Percentiles rank a stretch among this genome's conserved stretches.
These are phyloP conservation scores for Diutina sp. DNA, from an alignment of 1,139 yeast genomes.

Conservation along the genomic window DNA sequence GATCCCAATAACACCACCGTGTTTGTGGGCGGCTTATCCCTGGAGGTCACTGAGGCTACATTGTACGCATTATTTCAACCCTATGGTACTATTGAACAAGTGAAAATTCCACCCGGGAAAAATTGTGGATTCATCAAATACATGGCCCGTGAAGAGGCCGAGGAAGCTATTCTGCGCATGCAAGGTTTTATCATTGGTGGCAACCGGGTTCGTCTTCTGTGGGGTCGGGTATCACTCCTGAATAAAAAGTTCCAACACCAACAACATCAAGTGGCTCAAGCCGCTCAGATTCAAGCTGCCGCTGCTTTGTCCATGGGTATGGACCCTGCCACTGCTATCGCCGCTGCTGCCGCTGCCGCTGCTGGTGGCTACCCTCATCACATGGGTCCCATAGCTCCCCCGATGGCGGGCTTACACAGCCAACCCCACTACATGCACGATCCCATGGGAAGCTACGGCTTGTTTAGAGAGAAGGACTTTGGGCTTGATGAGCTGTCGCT, in stretches of 20 bases:
- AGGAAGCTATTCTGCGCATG: slow-evolving; percentile 81
- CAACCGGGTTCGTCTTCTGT: slow-evolving; percentile 69
- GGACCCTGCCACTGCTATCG: slow-evolving; percentile 9
- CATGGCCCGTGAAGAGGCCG: slow-evolving; percentile 70
- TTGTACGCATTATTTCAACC: slow-evolving; percentile 65
- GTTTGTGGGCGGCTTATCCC: slow-evolving; percentile 83
- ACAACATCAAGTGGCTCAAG: slow-evolving; percentile 10
- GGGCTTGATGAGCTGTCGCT: background rate
- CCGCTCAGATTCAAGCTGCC: slow-evolving; percentile 8
- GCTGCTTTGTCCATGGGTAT: slow-evolving; percentile 6
- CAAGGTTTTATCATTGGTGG: slow-evolving; percentile 88
- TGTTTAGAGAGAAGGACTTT: background rate
- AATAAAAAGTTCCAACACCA: slow-evolving; percentile 6
- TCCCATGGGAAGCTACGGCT: background rate
- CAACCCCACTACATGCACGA: slow-evolving; percentile 2
- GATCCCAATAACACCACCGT: slow-evolving; percentile 87
- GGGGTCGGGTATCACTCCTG: slow-evolving; percentile 54
- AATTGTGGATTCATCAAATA: slow-evolving; percentile 92
- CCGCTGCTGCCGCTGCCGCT: slow-evolving; percentile 5
- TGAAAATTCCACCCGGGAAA: slow-evolving; percentile 83
- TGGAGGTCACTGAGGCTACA: slow-evolving; percentile 66
- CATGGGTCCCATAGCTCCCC: background rate
- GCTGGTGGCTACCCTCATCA: background rate
- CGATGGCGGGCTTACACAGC: background rate
- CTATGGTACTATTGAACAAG: slow-evolving; percentile 75